Conservation (phyloP, 2,329 filamentous ascomycete genomes). For the Trichoderma sp. region DNA sequence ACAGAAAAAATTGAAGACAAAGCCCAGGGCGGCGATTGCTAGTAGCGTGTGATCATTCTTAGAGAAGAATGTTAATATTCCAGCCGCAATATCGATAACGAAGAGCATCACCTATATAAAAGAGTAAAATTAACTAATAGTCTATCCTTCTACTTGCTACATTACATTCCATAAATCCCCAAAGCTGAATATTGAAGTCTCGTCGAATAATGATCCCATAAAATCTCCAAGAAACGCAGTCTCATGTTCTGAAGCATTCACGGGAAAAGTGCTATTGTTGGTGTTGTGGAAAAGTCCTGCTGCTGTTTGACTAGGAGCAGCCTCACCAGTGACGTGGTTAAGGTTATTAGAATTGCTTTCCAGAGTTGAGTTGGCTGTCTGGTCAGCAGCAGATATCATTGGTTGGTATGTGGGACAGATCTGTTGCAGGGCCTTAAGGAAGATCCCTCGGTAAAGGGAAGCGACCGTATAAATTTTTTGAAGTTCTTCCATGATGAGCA, state of each 20-base stretch:
- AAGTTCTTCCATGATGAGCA: not conserved
- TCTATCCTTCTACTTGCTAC: not conserved
- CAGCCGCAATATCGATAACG: not conserved
- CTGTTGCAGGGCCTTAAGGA: not conserved
- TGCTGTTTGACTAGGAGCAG: not conserved
- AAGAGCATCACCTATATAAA: not conserved
- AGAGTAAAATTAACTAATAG: not conserved
- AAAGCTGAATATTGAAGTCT: not conserved
- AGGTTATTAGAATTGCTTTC: not conserved
- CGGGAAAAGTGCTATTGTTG: not conserved
- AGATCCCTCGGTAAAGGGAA: not conserved
- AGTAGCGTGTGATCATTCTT: not conserved
- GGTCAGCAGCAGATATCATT: not conserved
- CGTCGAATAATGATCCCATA: not conserved
- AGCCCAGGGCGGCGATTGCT: not conserved
- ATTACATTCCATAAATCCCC: not conserved
- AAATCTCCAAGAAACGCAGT: not conserved
- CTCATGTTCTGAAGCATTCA: not conserved
- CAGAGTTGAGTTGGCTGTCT: not conserved
- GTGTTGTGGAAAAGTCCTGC: not conserved
- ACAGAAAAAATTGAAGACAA: not conserved
- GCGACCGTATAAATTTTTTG: not conserved
- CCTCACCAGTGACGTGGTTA: not conserved
- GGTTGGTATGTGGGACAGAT: not conserved
- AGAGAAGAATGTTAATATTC: not conserved